Evolutionary conservation across 495 filamentous ascomycete genomes (phyloP), one percentile per base, ranked within the genome.

Genomic region (Cercophora scortea): DNA sequence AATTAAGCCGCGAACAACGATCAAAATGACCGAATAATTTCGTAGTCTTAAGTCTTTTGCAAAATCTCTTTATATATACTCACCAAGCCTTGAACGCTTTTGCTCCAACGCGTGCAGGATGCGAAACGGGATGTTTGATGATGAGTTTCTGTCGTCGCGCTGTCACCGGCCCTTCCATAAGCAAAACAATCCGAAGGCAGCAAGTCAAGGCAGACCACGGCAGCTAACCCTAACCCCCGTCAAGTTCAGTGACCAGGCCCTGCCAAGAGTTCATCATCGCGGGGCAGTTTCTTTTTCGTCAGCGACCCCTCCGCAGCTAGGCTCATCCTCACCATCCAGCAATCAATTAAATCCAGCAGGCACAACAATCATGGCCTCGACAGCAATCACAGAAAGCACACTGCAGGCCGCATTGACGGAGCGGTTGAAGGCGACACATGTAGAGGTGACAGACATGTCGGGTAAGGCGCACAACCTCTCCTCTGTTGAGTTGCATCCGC

Each of bases 361-460:
- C 42, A 49, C 60, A 63, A 13, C 41, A 56, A 57, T 6, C 50
- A 79, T 83, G 68, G 74, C 78, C 32, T 64, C 69, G 42, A 70
- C 78, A 49, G 75, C 83, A 35, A 80, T 96, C 45, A 90, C 90
- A 17, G 77, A 85, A 35, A 81, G 77, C 33, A 78, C 76, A 40
- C 71, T 98, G 42, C 81, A 78, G 64, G 64, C 67, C 19, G 89
- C 87, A 49, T 73, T 98, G 50, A 77, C 76, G 7, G 79, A 86
- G 50, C 80, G 84, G 53, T 76, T 98, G 42, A 79, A 84, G 50
- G 92, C 92, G 12, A 79, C 79, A 40, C 81, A 94, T 71, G 92
- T 96, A 50, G 87, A 96, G 62, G 88, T 98, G 60, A 84, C 88
- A 57, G 93, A 98, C 67, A 81, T 92, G 71, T 95, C 89, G 43